Base-by-base conservation (phyloP, 768 basidiomycete genomes). In the Hirschioporus abietinus region DNA sequence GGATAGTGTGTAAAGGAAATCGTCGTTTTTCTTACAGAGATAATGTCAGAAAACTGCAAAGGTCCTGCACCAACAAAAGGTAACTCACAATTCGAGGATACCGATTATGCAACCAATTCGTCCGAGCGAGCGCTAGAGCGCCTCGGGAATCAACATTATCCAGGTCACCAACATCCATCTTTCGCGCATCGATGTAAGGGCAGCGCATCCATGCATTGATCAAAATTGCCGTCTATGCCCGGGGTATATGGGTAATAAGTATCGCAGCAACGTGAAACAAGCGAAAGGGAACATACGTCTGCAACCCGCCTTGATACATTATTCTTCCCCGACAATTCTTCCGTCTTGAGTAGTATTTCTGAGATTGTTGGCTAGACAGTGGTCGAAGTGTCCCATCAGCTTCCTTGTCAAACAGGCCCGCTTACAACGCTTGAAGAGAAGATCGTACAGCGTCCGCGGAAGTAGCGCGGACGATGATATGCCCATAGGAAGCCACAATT, bases 361-460 rank as follows among this genome's bases (percentile, higher is more conserved):
- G 83, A 84, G 20, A 84, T 82, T 0, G 79, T 76, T 0, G 84
- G 83, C 83, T 85, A 35, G n/a, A n/a, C n/a, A n/a, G n/a, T n/a
- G n/a, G n/a, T n/a, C n/a, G n/a, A n/a, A n/a, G n/a, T n/a, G n/a
- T n/a, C n/a, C n/a, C n/a, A n/a, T n/a, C n/a, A n/a, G n/a, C n/a
- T n/a, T n/a, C n/a, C n/a, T n/a, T n/a, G n/a, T n/a, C n/a, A n/a
- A n/a, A n/a, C n/a, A n/a, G n/a, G n/a, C n/a, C n/a, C n/a, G n/a
- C n/a, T n/a, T n/a, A n/a, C n/a, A n/a, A n/a, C n/a, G n/a, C n/a
- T n/a, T n/a, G n/a, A n/a, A 0, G 27, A 63, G 18, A 5, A 4
- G 25, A 17, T 20, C 18, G 9, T 7, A 18, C 18, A 15, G 1
- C 15, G 7, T 27, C 12, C 2, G 27, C 10, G 0, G 17, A 18